phyloP scores from a whole-genome alignment of 1,139 yeast species.

The Scheffersomyces quercinus region DNA sequence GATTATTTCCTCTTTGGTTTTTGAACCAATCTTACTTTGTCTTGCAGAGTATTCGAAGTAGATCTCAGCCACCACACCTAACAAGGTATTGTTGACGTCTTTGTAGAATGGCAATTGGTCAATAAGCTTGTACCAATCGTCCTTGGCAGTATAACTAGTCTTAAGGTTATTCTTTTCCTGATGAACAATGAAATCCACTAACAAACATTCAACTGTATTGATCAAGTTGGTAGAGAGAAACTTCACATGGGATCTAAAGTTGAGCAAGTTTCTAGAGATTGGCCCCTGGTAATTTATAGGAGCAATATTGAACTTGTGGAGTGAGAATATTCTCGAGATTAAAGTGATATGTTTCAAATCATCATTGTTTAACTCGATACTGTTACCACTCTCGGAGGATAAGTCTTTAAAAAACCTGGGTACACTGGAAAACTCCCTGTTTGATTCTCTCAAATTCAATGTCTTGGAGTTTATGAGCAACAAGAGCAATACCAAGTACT shows the following conservation, averaged over 20 bases:
- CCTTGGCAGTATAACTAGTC: constrained; percentile 35
- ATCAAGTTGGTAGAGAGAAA: constrained; percentile 52
- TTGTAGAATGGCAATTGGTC: constrained; percentile 61
- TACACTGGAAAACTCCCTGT: constrained; percentile 35
- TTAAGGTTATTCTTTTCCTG: constrained; percentile 50
- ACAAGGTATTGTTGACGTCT: constrained; percentile 44
- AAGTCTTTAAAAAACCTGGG: constrained; percentile 36
- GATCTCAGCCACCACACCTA: constrained; percentile 47
- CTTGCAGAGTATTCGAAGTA: constrained; percentile 41
- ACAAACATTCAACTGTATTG: constrained; percentile 55
- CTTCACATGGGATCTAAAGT: constrained; percentile 67
- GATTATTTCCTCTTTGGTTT: constrained; percentile 28
- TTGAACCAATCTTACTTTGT: constrained; percentile 25
- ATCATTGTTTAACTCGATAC: constrained; percentile 31
- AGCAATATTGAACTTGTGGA: constrained; percentile 52
- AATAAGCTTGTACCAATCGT: constrained; percentile 61
- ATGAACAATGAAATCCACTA: constrained; percentile 53
- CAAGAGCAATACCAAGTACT: constrained; percentile 45
- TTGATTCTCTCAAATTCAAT: constrained; percentile 30
- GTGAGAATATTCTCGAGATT: constrained; percentile 59
- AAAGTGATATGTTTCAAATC: constrained; percentile 44
- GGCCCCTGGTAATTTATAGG: constrained; percentile 72
- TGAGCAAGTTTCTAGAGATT: constrained; percentile 59
- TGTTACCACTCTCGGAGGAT: constrained; percentile 19
- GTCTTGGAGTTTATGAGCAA: constrained; percentile 38